Conservation (phyloP, 371 early-diverging fungal species). For the Rhizopus microsporus region DNA sequence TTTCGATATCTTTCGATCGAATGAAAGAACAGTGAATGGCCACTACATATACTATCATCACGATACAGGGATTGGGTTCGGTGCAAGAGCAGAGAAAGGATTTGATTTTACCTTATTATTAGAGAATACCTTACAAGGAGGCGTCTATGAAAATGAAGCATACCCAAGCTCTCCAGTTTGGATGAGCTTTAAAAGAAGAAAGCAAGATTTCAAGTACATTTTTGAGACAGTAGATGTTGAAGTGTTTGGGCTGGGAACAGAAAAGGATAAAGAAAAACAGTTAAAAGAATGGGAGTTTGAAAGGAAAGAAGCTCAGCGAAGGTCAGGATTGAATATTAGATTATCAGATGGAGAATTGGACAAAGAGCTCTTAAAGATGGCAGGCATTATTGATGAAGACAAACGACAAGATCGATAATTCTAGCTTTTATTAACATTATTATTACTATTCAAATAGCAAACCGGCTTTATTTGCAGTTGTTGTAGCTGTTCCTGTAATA, state of each 20-base stretch:
- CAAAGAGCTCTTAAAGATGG: conserved; percentile 48
- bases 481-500: neutral
- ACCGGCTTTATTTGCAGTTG: conserved; percentile 7
- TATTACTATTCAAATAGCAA: conserved; percentile 1
- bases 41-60: conserved; percentile 56
- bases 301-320: conserved; percentile 50
- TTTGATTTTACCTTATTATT: conserved; percentile 29
- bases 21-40: conserved; percentile 21
- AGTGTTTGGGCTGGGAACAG: conserved; percentile 61
- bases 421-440: neutral
- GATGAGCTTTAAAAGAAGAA: conserved; percentile 13
- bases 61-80: conserved; percentile 63
- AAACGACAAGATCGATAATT: conserved; percentile 25
- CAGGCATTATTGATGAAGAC: conserved; percentile 50
- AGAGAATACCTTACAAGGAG: conserved; percentile 52
- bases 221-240: conserved; percentile 62
- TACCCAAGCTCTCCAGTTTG: conserved; percentile 41
- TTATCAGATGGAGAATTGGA: conserved; percentile 46
- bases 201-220: conserved; percentile 13
- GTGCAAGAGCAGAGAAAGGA: conserved; percentile 25
- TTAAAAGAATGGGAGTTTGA: conserved; percentile 63
- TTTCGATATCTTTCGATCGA: conserved; percentile 54
- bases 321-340: conserved; percentile 48
- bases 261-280: conserved; percentile 40
- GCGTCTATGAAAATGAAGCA: conserved; percentile 44